Evolutionary conservation across 2,329 filamentous ascomycete genomes (phyloP).

Genomic region (Truncatella angustata): DNA sequence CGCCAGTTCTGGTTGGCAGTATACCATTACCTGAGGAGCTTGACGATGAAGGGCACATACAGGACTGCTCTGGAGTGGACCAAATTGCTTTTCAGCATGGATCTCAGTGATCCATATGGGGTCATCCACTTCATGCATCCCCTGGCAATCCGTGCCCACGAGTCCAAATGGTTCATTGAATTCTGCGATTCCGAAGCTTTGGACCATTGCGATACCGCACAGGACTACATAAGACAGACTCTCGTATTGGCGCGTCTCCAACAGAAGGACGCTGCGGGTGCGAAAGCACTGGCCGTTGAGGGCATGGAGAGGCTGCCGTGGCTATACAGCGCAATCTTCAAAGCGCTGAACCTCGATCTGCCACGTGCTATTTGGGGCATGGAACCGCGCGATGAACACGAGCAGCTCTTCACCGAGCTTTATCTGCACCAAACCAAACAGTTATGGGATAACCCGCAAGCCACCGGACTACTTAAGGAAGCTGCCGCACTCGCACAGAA

Average conservation of each 20-base stretch:
- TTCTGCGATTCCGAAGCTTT: constrained; percentile 54
- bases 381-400: constrained; percentile 60
- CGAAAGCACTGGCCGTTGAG: constrained; percentile 60
- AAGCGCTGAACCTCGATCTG: constrained; percentile 73
- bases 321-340: constrained; percentile 78
- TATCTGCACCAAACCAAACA: constrained; percentile 77
- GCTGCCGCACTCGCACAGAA: constrained; percentile 57
- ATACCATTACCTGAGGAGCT: constrained; percentile 82
- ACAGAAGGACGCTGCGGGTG: constrained; percentile 62
- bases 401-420: constrained; percentile 70
- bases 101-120: constrained; percentile 78
- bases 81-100: constrained; percentile 75
- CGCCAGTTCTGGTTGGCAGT: constrained; percentile 88
- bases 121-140: constrained; percentile 80
- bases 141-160: constrained; percentile 76
- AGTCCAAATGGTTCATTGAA: constrained; percentile 73
- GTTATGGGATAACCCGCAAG: constrained; percentile 80
- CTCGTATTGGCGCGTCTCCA: constrained; percentile 74
- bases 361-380: constrained; percentile 83
- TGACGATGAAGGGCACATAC: constrained; percentile 90
- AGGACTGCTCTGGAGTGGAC: constrained; percentile 92
- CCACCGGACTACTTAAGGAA: constrained; percentile 65
- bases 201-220: constrained; percentile 33
- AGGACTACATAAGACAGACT: constrained; percentile 71
- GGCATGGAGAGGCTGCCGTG: constrained; percentile 78